A percentile compares a stretch with the other conserved stretches of the same genome.
phyloP scores from a whole-genome alignment of 2,329 filamentous ascomycete species.

The Fusarium austroafricanum region DNA sequence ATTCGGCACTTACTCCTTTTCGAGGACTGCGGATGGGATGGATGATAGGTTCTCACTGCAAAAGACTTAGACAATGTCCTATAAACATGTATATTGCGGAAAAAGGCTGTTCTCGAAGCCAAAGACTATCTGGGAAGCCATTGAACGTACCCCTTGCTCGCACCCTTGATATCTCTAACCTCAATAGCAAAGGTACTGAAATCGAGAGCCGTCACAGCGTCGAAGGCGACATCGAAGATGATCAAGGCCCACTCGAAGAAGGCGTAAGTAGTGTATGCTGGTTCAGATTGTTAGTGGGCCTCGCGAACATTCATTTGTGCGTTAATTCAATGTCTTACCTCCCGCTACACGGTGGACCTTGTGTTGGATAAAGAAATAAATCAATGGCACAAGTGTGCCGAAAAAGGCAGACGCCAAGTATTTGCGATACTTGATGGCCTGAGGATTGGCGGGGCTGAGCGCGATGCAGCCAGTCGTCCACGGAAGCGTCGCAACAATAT shows the following conservation, averaged over 20 bases:
- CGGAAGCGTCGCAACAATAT: constrained; percentile 91
- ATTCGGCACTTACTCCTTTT: constrained; percentile 76
- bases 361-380: constrained; percentile 99
- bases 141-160: constrained; percentile 98
- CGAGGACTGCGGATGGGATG: constrained; percentile 63
- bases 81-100: constrained; percentile 49
- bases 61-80: constrained; percentile 54
- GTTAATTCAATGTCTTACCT: constrained; percentile 68
- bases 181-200: constrained; percentile 90
- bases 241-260: constrained; percentile 99
- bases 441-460: constrained; percentile 85
- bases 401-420: constrained; percentile 87
- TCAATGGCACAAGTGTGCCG: constrained; percentile 85
- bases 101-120: constrained; percentile 37
- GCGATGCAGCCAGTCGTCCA: constrained; percentile 94
- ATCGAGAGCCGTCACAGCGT: constrained; percentile 92
- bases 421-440: constrained; percentile 89
- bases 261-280: constrained; percentile 96
- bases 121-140: constrained; percentile 87
- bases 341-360: constrained; percentile 94
- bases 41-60: constrained; percentile 62
- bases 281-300: constrained; percentile 27
- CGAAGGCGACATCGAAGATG: constrained; percentile 94
- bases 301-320: neutral
- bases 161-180: constrained; percentile 87